Base-by-base conservation (phyloP, 179 eudicot species). In the Gypsophila paniculata region DNA sequence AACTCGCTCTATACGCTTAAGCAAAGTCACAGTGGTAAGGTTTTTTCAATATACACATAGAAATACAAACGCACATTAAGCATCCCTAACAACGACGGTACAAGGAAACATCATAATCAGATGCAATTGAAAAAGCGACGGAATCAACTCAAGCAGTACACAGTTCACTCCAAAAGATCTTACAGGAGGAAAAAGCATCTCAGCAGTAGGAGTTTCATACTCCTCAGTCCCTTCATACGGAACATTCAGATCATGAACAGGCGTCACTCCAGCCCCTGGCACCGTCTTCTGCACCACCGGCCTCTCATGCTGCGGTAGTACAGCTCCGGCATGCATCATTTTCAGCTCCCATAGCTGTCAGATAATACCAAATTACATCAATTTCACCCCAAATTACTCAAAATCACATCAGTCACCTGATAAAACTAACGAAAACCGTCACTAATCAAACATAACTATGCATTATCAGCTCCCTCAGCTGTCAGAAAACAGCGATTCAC, bases 161-260 rank as follows among this genome's bases (percentile, higher is more conserved):
- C 9, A 77, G 8, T 14, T 18, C 34, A 69, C 58, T n/a, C 52
- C 3, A 25, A 62, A 18, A 22, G 11, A 70, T 34, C 49, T 83
- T 62, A 94, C 99, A 13, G 99, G 99, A 52, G 99, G 92, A 72
- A 91, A 94, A 46, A 94, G 94, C 81, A 94, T 74, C 72, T 94
- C 99, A 55, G 97, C 94, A 51, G 99, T 94, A 23, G 99, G 99
- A 68, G 97, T 94, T 69, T 91, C 96, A 53, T 84, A 94, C 89
- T 94, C 98, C 75, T 91, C 96, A 52, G 85, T 72, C 49, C 96
- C 97, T 73, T 94, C 99, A 76, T 94, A 91, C 0, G 97, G 97
- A 14, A 94, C 96, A 83, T 94, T 94, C 54, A 94, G 88, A 88
- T 94, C 99, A 79, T 91, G 99, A 69, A 91, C 94, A 36, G 92